Evolutionary conservation across 495 filamentous ascomycete species (phyloP).

Genomic region (Gamarada debralockiae): DNA sequence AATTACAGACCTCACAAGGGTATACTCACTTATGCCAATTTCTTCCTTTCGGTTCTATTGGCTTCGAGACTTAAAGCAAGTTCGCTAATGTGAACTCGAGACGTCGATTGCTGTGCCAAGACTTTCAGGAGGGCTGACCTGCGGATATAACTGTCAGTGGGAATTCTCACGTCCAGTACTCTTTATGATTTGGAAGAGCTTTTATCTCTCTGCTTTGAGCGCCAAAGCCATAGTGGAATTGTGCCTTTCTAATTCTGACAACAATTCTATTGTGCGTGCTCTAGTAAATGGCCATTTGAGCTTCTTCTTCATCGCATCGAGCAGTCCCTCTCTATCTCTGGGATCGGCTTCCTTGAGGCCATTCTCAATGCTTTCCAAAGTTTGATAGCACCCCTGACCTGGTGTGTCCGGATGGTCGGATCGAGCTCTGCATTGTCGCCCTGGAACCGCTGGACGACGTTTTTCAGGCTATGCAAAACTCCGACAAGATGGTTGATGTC

Average conservation of each 20-base stretch:
- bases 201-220: constrained; percentile 25
- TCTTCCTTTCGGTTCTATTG: too few relatives aligned
- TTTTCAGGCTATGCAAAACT: constrained; percentile 27
- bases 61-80: background rate
- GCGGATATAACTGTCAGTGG: background rate
- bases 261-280: constrained; percentile 24
- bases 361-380: constrained; percentile 18
- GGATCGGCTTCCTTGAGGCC: constrained; percentile 5
- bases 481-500: constrained; percentile 26
- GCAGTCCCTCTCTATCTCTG: background rate
- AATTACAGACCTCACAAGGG: too few relatives aligned
- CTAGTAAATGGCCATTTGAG: constrained; percentile 24
- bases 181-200: constrained; percentile 13
- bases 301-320: background rate
- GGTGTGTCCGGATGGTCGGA: constrained; percentile 16
- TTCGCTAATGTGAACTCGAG: background rate
- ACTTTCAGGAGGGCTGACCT: constrained; percentile 4
- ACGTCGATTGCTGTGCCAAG: constrained; percentile 1
- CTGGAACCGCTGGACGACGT: constrained; percentile 26
- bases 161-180: constrained; percentile 1
- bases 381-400: constrained; percentile 22
- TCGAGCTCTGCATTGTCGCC: constrained; percentile 13
- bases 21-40: too few relatives aligned
- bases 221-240: constrained; percentile 29
- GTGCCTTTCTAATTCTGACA: constrained; percentile 27